Base-by-base conservation (phyloP, 495 filamentous ascomycete species). In the Chaetomium cochliodes region DNA sequence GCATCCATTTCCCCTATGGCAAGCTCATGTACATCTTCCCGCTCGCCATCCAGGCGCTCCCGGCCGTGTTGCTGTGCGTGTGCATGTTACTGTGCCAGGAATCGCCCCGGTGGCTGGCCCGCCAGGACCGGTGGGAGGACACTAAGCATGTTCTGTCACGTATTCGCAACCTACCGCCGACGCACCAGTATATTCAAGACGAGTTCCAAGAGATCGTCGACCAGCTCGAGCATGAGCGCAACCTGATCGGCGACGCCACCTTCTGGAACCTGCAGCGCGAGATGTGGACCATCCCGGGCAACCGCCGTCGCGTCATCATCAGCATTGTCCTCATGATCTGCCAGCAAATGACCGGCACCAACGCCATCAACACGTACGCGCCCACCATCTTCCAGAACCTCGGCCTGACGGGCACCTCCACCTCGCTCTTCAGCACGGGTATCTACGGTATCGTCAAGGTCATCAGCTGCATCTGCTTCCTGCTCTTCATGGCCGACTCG, bases 31-130 rank as follows among this genome's bases (percentile, higher is more conserved):
- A 86, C 76, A 81, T 89, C 69, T 80, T 90, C n/a, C 88, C 89
- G 8, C 79, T 92, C 1, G 79, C 86, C 25, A 78, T 89, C 68
- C 89, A 91, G 70, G 83, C 79, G 9, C 77, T 92, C 0, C 88
- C 88, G 1, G 86, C 88, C 26, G 52, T 72, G 49, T 78, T 86
- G 37, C 81, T 91, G 9, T 83, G 87, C 63, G 28, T 73, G 54
- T 81, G 85, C 67, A 81, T 84, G 76, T 72, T 81, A 50, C 77
- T 77, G 28, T 84, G 79, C 73, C 86, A 88, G 51, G 89, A 91
- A 69, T 88, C 86, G 5, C 89, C 89, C 7, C 82, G 89, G 41
- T 91, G 85, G 80, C 82, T 91, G 18, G 88, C 88, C 11, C 84
- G 85, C 55, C 80, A 84, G 67, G 88, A 90, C 70, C 79, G 83